Conservation (phyloP, 2,329 filamentous ascomycete genomes). For the Arthrobotrys musiformis region DNA sequence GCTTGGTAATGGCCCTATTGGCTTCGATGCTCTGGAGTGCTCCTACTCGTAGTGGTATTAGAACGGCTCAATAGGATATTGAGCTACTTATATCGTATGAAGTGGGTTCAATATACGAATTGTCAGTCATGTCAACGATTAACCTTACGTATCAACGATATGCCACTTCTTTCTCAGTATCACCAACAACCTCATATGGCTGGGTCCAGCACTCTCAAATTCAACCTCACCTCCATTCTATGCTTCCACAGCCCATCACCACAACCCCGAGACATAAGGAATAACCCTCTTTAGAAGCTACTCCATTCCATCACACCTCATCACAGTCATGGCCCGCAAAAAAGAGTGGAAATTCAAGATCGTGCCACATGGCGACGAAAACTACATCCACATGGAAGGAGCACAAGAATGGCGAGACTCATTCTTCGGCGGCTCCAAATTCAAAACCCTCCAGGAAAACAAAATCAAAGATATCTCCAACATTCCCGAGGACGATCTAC, state of each 20-base stretch:
- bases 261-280: not conserved
- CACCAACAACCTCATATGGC: not conserved
- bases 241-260: not conserved
- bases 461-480: constrained; percentile 48
- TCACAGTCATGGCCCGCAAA: not conserved
- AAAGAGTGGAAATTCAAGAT: not conserved
- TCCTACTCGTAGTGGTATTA: too few species aligned
- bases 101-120: not conserved
- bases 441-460: constrained; percentile 22
- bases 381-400: constrained; percentile 6
- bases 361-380: not conserved
- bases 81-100: not conserved
- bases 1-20: not conserved
- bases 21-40: not conserved
- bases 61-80: not conserved
- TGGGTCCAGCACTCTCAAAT: not conserved
- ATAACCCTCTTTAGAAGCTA: not conserved
- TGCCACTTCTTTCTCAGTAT: not conserved
- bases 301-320: not conserved
- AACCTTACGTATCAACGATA: not conserved
- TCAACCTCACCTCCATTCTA: not conserved
- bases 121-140: not conserved
- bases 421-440: constrained; percentile 32
- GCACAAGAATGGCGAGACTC: constrained; percentile 20
- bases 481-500: constrained; percentile 11